Percentiles rank a stretch among this genome's conserved stretches.
phyloP scores from a whole-genome alignment of 164 flowering plant genomes.

The Chloranthus sessilifolius region DNA sequence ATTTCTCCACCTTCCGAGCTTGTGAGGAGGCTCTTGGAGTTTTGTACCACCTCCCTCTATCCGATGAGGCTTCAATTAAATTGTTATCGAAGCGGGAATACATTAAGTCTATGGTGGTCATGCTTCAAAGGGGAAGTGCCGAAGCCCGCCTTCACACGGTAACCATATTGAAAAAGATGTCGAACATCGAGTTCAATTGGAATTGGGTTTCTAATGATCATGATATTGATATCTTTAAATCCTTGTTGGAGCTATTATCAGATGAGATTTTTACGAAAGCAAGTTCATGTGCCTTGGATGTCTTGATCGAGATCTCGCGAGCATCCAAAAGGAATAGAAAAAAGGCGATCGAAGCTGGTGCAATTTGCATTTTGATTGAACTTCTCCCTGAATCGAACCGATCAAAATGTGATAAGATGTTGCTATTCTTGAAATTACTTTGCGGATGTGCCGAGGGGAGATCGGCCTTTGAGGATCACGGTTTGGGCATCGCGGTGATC shows the following conservation, averaged over 20 bases:
- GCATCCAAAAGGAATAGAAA: slow-evolving; percentile 34
- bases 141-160: slow-evolving; percentile 49
- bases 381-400: slow-evolving; percentile 49
- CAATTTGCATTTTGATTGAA: slow-evolving; percentile 48
- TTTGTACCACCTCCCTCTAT: slow-evolving; percentile 27
- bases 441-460: slow-evolving; percentile 70
- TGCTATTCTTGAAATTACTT: slow-evolving; percentile 39
- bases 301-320: slow-evolving; percentile 35
- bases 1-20: slow-evolving; percentile 43
- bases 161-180: slow-evolving; percentile 27
- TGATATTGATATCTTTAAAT: slow-evolving; percentile 45
- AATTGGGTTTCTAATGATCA: slow-evolving; percentile 28
- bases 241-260: slow-evolving; percentile 51
- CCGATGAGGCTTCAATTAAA: slow-evolving; percentile 16
- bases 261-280: slow-evolving; percentile 50
- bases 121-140: slow-evolving; percentile 56
- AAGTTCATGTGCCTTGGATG: slow-evolving; percentile 45
- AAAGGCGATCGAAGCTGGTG: slow-evolving; percentile 63
- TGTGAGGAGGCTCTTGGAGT: slow-evolving; percentile 62
- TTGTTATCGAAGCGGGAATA: slow-evolving; percentile 36
- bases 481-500: slow-evolving; percentile 41
- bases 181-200: slow-evolving; percentile 30
- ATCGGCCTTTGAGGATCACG: slow-evolving; percentile 54
- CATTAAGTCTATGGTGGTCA: slow-evolving; percentile 35
- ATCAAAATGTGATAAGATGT: slow-evolving; percentile 47